These are phyloP conservation scores for Leucocoprinus leucothites DNA, from an alignment of 768 basidiomycete species.

Conservation along the genomic window DNA sequence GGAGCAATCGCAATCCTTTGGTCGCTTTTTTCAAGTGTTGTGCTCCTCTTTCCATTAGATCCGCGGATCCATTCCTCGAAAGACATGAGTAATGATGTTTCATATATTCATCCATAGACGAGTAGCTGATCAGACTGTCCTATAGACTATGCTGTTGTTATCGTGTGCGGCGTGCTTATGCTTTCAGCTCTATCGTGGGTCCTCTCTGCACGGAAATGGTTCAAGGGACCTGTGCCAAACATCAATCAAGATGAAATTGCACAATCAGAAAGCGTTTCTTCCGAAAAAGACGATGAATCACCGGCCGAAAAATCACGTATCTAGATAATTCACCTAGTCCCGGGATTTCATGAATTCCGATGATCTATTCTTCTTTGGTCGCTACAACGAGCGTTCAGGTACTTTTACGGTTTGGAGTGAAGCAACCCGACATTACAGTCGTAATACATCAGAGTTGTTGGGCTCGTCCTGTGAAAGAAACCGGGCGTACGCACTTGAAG, in stretches of 20 bases:
- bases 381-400: too few species aligned
- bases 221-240: slow-evolving; percentile 62
- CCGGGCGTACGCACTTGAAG: too few species aligned
- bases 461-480: too few species aligned
- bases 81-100: slow-evolving; percentile 33
- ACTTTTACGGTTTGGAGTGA: too few species aligned
- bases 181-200: slow-evolving; percentile 69
- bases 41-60: slow-evolving; percentile 31
- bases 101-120: not conserved
- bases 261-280: too few species aligned
- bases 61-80: slow-evolving; percentile 18
- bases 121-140: slow-evolving; percentile 1
- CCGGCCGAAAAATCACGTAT: too few species aligned
- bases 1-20: slow-evolving; percentile 26
- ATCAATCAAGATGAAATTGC: slow-evolving; percentile 27
- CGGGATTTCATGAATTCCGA: too few species aligned
- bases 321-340: too few species aligned
- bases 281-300: too few species aligned
- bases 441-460: too few species aligned
- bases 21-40: slow-evolving; percentile 30
- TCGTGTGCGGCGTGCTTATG: slow-evolving; percentile 61
- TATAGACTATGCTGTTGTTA: slow-evolving; percentile 66
- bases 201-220: slow-evolving; percentile 68
- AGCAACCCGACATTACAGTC: too few species aligned
- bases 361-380: too few species aligned